Conservation (phyloP, 2,329 filamentous ascomycete genomes). For the Colletotrichum lentis region DNA sequence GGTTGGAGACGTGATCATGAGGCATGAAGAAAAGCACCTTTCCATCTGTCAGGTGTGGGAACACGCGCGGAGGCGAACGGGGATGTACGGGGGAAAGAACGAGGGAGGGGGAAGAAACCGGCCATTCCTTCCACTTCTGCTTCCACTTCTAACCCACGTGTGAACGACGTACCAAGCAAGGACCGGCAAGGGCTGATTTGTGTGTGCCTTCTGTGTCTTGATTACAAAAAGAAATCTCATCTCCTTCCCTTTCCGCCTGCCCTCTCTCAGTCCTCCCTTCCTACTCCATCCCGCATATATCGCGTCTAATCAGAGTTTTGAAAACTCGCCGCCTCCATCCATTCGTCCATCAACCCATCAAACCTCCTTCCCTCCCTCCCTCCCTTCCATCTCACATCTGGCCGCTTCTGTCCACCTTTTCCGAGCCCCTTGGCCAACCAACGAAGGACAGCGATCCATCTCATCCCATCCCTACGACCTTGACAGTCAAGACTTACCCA, state of each 20-base stretch:
- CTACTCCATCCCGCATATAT: conserved; percentile 3
- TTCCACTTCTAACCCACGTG: neutral
- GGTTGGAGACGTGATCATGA: conserved; percentile 33
- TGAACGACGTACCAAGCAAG: neutral
- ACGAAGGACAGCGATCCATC: neutral
- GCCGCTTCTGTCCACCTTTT: neutral
- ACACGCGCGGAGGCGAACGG: conserved; percentile 34
- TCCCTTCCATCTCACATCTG: neutral
- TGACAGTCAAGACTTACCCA: neutral
- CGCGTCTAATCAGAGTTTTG: conserved; percentile 28
- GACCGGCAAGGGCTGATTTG: neutral
- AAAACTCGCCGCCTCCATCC: conserved; percentile 7
- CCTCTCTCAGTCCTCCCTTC: neutral
- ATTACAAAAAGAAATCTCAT: conserved; percentile 13
- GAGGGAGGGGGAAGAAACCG: conserved; percentile 13
- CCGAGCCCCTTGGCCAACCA: neutral
- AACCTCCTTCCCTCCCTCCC: neutral
- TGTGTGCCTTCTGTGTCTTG: neutral
- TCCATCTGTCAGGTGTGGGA: conserved; percentile 25
- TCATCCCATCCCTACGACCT: neutral
- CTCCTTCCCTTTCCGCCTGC: conserved; percentile 6
- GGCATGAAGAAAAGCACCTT: conserved; percentile 31
- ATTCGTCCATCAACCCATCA: neutral
- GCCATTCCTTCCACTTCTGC: conserved; percentile 4
- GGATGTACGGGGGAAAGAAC: conserved; percentile 27